These are phyloP conservation scores for Aspergillus clavatus DNA, from an alignment of 2,329 filamentous ascomycete species.

Conservation along the genomic window DNA sequence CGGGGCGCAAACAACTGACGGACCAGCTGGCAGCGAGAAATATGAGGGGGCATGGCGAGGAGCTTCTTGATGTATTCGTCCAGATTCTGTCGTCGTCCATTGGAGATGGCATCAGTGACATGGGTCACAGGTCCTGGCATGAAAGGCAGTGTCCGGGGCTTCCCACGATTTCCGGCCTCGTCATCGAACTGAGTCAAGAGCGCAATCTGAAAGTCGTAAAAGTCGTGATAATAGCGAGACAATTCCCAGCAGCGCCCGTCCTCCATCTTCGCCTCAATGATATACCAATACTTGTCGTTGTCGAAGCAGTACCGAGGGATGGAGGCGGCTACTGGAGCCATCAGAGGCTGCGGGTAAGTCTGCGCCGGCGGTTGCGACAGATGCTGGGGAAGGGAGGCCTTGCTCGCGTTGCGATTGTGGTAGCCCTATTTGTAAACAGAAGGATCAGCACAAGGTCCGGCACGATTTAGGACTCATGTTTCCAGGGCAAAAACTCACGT, in stretches of 20 bases:
- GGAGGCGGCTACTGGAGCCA: conserved; percentile 73
- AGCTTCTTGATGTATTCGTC: conserved; percentile 95
- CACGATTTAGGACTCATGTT: background rate
- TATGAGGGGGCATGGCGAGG: conserved; percentile 75
- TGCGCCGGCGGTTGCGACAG: conserved; percentile 42
- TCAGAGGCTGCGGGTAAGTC: conserved; percentile 50
- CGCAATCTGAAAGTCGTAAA: conserved; percentile 97
- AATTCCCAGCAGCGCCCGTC: conserved; percentile 91
- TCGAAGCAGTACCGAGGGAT: conserved; percentile 94
- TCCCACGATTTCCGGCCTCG: conserved; percentile 81
- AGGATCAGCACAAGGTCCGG: conserved; percentile 1
- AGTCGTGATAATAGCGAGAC: conserved; percentile 93
- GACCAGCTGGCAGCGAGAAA: conserved; percentile 76
- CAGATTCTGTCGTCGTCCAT: conserved; percentile 84
- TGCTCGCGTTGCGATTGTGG: conserved; percentile 40
- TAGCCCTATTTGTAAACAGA: conserved; percentile 20
- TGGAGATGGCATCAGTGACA: conserved; percentile 95
- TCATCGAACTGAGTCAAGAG: conserved; percentile 86
- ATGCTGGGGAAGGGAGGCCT: conserved; percentile 27
- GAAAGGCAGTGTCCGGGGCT: conserved; percentile 81
- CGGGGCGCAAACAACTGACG: conserved; percentile 87
- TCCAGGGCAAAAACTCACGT: conserved; percentile 42
- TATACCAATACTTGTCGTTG: conserved; percentile 98
- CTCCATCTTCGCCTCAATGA: conserved; percentile 85
- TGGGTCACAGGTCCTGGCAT: conserved; percentile 98